Evolutionary conservation across 2,329 filamentous ascomycete genomes (phyloP).

Genomic region (Colletotrichum spaethianum): DNA sequence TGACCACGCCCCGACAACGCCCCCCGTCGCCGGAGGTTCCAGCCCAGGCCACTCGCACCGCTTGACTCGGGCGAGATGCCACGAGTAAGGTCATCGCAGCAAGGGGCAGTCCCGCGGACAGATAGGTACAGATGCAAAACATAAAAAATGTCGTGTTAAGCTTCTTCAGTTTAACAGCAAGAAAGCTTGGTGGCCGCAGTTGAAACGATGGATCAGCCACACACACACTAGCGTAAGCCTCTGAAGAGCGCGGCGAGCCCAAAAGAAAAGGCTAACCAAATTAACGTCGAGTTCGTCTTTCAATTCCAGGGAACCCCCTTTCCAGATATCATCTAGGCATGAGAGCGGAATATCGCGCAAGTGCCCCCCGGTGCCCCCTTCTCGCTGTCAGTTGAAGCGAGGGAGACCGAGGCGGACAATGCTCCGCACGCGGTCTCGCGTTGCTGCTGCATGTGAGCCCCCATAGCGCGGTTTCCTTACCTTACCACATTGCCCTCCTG

Average conservation of each 20-base stretch:
- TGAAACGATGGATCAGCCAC: conserved; percentile 32
- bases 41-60: neutral
- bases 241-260: too few relatives aligned
- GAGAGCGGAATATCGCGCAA: neutral
- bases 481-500: neutral
- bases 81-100: neutral
- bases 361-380: neutral
- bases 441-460: neutral
- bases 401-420: neutral
- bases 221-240: neutral
- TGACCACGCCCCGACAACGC: too few relatives aligned
- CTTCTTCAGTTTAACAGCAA: conserved; percentile 18
- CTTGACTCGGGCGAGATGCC: conserved; percentile 7
- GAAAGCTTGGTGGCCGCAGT: conserved; percentile 24
- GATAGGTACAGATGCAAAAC: neutral
- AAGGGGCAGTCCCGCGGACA: neutral
- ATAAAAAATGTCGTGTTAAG: neutral
- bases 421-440: conserved; percentile 10
- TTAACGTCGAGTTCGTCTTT: neutral
- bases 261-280: neutral
- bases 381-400: neutral
- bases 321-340: neutral
- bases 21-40: neutral
- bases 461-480: conserved; percentile 1
- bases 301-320: neutral